Conservation (phyloP, 1,139 yeast genomes). For the Diutina mesorugosa region DNA sequence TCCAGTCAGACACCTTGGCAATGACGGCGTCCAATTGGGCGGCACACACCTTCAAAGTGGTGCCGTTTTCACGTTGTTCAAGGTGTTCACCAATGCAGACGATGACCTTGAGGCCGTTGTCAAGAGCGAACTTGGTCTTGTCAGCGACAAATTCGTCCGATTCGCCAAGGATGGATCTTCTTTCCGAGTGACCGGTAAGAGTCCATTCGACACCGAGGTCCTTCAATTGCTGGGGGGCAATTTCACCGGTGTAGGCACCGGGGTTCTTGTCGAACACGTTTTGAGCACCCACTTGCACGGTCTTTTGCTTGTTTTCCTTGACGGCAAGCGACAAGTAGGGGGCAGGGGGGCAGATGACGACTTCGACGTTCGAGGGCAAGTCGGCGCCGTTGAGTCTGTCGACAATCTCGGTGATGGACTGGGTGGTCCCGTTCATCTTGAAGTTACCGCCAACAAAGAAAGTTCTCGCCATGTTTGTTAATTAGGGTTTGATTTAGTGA, state of each 20-base stretch:
- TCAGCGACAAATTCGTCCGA: constrained; percentile 85
- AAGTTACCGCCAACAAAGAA: constrained; percentile 98
- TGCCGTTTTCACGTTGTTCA: constrained; percentile 85
- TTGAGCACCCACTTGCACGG: constrained; percentile 80
- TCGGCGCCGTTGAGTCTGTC: constrained; percentile 70
- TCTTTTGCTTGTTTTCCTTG: constrained; percentile 53
- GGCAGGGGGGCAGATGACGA: constrained; percentile 93
- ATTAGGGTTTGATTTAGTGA: not conserved
- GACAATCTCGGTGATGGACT: constrained; percentile 71
- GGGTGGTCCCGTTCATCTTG: constrained; percentile 94
- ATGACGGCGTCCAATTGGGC: constrained; percentile 87
- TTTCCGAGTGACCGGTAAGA: constrained; percentile 96
- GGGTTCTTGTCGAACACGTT: constrained; percentile 76
- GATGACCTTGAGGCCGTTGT: constrained; percentile 77
- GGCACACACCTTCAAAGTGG: constrained; percentile 77
- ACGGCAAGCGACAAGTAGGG: constrained; percentile 77
- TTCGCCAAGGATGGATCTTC: constrained; percentile 90
- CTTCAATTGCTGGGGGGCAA: constrained; percentile 76
- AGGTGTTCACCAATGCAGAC: constrained; percentile 95
- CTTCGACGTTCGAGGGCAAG: constrained; percentile 68
- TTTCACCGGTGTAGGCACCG: constrained; percentile 98
- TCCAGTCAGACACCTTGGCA: constrained; percentile 80
- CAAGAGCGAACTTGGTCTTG: constrained; percentile 90
- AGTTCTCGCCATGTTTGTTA: constrained; percentile 61
- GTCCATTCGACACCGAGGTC: constrained; percentile 95